Base-by-base conservation (phyloP, 495 filamentous ascomycete species). In the Jackrogersella minutella region DNA sequence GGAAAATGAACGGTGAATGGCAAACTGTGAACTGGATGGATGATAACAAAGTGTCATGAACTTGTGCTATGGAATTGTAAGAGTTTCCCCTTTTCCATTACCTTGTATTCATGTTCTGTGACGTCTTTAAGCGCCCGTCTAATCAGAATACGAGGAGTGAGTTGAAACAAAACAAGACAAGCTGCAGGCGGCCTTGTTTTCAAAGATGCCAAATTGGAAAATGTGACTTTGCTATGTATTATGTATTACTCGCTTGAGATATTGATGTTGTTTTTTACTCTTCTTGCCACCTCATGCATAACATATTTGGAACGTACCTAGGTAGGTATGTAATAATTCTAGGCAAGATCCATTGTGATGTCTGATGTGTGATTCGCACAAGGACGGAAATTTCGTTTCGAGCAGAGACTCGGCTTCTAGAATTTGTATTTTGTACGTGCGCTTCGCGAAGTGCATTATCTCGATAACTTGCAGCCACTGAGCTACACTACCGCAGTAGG, bases 311-410 rank as follows among this genome's bases (percentile, higher is more conserved):
- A 21, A 33, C 26, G 19, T 16, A 49, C 41, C 22, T 10, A 44
- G 26, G 26, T 30, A n/a, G n/a, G n/a, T n/a, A n/a, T n/a, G n/a
- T n/a, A n/a, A n/a, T n/a, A 30, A 30, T 30, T 7, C 26, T 30
- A 30, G 26, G 26, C 26, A 7, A 7, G n/a, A n/a, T 43, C 40
- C 17, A 21, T 21, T 43, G 1, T 2, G 5, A 60, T 57, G 31
- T 39, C 28, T 49, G 43, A 41, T 37, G 37, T 30, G n/a, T 58
- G 66, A 64, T 60, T 68, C 58, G 64, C 54, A 58, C 58, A 40
- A 68, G n/a, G 58, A 62, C 64, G 64, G 58, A 53, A 58, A 55
- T 58, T 62, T 68, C 53, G 52, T 67, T 67, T 67, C 64, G 64
- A 62, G 34, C 24, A 56, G 57, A 66, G 40, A 61, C 41, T 36